These are phyloP conservation scores for Candida caryicola DNA, from an alignment of 805 yeast species.

Conservation along the genomic window DNA sequence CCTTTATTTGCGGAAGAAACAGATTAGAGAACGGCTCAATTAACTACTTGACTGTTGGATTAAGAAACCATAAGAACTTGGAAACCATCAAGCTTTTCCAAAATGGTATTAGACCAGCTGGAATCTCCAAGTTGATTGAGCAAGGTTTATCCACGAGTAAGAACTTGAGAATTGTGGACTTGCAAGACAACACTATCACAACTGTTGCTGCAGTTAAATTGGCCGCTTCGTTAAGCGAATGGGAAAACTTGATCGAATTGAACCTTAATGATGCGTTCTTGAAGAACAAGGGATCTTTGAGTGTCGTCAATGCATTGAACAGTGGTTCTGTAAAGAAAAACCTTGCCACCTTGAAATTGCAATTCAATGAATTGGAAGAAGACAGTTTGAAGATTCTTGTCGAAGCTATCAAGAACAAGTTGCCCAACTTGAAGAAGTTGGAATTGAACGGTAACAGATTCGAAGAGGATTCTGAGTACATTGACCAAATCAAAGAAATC, in stretches of 20 bases:
- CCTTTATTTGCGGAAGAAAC: conserved; percentile 95
- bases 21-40: conserved; percentile 95
- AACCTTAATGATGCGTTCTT: conserved; percentile 87
- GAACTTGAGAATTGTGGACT: conserved; percentile 66
- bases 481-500: conserved; percentile 57
- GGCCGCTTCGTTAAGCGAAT: conserved; percentile 46
- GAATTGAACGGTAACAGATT: conserved; percentile 94
- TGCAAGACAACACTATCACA: conserved; percentile 96
- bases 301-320: conserved; percentile 47
- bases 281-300: conserved; percentile 70
- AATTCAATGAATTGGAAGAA: conserved; percentile 81
- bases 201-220: conserved; percentile 56
- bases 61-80: conserved; percentile 73
- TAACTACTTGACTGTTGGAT: conserved; percentile 77
- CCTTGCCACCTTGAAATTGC: conserved; percentile 65
- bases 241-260: conserved; percentile 72
- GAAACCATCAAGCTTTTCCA: conserved; percentile 81
- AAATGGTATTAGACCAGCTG: conserved; percentile 95
- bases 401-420: conserved; percentile 47
- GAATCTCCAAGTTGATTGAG: conserved; percentile 69
- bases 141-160: conserved; percentile 68
- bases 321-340: conserved; percentile 33
- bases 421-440: conserved; percentile 60
- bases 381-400: conserved; percentile 60
- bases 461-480: conserved; percentile 76